Evolutionary conservation across 805 yeast species (phyloP), one percentile per base, ranked within the genome.

Genomic region (Cephaloascus albidus): DNA sequence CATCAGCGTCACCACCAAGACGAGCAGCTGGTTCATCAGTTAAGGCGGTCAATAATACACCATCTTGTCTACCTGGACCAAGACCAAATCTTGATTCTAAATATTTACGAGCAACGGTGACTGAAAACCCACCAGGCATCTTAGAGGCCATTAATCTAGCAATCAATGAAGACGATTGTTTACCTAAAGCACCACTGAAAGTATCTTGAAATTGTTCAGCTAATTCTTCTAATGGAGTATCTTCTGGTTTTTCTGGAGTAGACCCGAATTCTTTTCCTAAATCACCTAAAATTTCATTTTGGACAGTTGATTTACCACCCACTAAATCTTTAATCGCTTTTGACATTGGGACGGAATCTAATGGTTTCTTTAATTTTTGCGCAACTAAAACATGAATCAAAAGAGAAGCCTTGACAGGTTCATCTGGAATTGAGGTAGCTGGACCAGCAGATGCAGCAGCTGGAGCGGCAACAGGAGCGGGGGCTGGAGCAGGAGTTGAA

Each of bases 81-180:
- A 93, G 75, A 50, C 98, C 98, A 85, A 85, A 93, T 63, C 90
- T 79, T 35, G 89, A 58, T 68, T 85, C 89, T 60, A 93, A 76
- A 67, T 93, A 85, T 63, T 89, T 87, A 72, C 97, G 83, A 38
- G 96, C 95, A 47, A 76, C 70, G 45, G 96, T 82, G 51, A 90
- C 81, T 36, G 95, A 84, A 66, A 90, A 93, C 17, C 99, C 99
- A 75, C 99, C 99, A 40, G 99, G 97, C 97, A 93, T 93, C 71
- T 93, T 93, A 20, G 97, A 83, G 10, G 97, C 81, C 71, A 89
- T 84, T 56, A 93, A 74, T 67, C 97, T 82, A 46, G 95, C 85
- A 46, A 90, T 72, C 54, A 93, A 74, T 20, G 96, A 83, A 31
- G 88, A 67, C 2, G 97, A 83, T 55, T 89, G 95, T 63, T 93